Evolutionary conservation across 352 stramenopile species (phyloP).

Genomic region (Phytophthora meadii): DNA sequence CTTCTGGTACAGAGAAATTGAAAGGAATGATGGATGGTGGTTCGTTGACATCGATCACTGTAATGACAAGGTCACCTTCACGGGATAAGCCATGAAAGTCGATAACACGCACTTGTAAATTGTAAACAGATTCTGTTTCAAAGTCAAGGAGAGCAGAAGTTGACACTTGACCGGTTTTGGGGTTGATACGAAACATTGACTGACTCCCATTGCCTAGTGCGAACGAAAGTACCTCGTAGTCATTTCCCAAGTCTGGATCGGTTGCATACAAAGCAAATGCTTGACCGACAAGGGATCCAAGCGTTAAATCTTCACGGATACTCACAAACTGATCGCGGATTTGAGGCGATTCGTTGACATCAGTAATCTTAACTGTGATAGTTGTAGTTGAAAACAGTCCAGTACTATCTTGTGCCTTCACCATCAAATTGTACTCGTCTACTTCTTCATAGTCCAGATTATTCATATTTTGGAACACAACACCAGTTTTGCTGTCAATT

Average conservation of each 20-base stretch:
- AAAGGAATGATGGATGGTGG: slow-evolving; percentile 26
- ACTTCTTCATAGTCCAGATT: slow-evolving; percentile 48
- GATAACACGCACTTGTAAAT: slow-evolving; percentile 22
- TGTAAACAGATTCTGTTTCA: slow-evolving; percentile 17
- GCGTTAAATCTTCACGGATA: slow-evolving; percentile 22
- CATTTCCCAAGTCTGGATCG: slow-evolving; percentile 32
- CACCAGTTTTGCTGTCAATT: slow-evolving; percentile 45
- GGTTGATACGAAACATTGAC: slow-evolving; percentile 24
- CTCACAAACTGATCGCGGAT: slow-evolving; percentile 20
- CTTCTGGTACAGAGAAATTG: slow-evolving; percentile 23
- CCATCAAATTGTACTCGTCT: slow-evolving; percentile 15
- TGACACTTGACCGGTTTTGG: slow-evolving; percentile 25
- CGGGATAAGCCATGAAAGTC: slow-evolving; percentile 21
- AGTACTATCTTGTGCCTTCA: slow-evolving; percentile 24
- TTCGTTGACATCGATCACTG: slow-evolving; percentile 32
- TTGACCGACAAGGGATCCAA: slow-evolving; percentile 20
- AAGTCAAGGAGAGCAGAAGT: slow-evolving; percentile 14
- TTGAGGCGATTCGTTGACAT: slow-evolving; percentile 30
- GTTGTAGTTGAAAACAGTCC: slow-evolving; percentile 24
- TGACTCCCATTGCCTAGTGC: background rate
- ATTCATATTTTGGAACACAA: slow-evolving; percentile 41
- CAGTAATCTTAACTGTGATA: slow-evolving; percentile 19
- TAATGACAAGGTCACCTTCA: slow-evolving; percentile 16
- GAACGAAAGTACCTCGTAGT: slow-evolving; percentile 23
- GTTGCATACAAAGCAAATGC: slow-evolving; percentile 8